These are phyloP conservation scores for Pseudotulostoma volvatum DNA, from an alignment of 495 filamentous ascomycete genomes.

Conservation along the genomic window DNA sequence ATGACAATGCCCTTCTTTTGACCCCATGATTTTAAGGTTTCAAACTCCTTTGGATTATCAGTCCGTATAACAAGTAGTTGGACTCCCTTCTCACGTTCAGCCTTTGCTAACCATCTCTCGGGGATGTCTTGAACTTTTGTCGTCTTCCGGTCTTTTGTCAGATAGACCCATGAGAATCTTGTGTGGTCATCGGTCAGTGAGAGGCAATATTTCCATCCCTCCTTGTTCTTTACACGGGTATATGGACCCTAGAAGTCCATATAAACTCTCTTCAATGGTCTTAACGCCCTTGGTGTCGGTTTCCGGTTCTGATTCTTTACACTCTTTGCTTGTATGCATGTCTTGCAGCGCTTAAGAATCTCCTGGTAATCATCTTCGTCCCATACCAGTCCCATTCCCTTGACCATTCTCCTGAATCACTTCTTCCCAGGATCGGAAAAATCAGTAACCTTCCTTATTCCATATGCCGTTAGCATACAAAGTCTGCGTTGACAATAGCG, in stretches of 20 bases:
- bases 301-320: not conserved
- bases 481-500: not conserved
- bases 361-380: too few relatives aligned
- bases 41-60: constrained; percentile 1
- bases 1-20: not conserved
- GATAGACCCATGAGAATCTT: not conserved
- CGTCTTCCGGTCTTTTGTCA: not conserved
- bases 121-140: not conserved
- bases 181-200: not conserved
- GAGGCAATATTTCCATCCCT: not conserved
- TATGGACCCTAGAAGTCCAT: constrained; percentile 2
- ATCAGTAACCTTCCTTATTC: not conserved
- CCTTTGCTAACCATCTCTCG: not conserved
- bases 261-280: constrained; percentile 1
- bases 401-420: too few relatives aligned
- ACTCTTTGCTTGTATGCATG: not conserved
- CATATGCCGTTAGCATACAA: not conserved
- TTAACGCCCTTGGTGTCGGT: not conserved
- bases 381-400: too few relatives aligned
- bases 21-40: not conserved
- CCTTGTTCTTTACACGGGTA: not conserved
- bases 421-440: too few relatives aligned
- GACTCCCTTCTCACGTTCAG: not conserved
- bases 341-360: too few relatives aligned
- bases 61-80: not conserved